A percentile compares a stretch with the other conserved stretches of the same genome.
Evolutionary conservation across 2,329 filamentous ascomycete species (phyloP).

Genomic region (Zymoseptoria crescenta): DNA sequence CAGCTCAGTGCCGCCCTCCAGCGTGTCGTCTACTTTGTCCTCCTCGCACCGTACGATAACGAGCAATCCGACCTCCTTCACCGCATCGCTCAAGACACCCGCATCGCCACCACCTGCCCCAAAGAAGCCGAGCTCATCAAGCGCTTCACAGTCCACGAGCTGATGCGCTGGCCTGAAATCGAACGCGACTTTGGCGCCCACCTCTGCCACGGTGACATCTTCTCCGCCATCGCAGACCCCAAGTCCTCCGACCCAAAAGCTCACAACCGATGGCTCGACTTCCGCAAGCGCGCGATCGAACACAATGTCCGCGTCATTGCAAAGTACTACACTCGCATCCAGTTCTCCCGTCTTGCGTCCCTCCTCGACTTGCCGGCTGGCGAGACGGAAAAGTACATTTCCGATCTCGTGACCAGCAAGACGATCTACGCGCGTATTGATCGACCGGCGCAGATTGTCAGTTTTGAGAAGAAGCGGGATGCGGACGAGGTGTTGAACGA

Average conservation of each 20-base stretch:
- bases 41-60: slow-evolving; percentile 94
- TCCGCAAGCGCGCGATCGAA: slow-evolving; percentile 97
- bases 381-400: slow-evolving; percentile 98
- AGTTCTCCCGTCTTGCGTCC: slow-evolving; percentile 81
- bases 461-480: slow-evolving; percentile 88
- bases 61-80: slow-evolving; percentile 97
- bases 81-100: slow-evolving; percentile 77
- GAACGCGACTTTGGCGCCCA: slow-evolving; percentile 82
- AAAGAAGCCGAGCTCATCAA: slow-evolving; percentile 81
- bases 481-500: slow-evolving; percentile 96
- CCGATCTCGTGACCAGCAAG: slow-evolving; percentile 91
- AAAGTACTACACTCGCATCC: slow-evolving; percentile 97
- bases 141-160: slow-evolving; percentile 87
- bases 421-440: slow-evolving; percentile 98
- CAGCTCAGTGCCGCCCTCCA: slow-evolving; percentile 82
- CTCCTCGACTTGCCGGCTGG: slow-evolving; percentile 87
- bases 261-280: slow-evolving; percentile 79
- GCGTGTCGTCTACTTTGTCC: slow-evolving; percentile 94
- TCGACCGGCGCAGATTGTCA: slow-evolving; percentile 82
- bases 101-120: slow-evolving; percentile 49
- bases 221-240: slow-evolving; percentile 53
- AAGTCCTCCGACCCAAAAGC: slow-evolving; percentile 63
- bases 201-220: slow-evolving; percentile 82
- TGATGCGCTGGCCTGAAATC: slow-evolving; percentile 98
- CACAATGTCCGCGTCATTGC: slow-evolving; percentile 97